These are phyloP conservation scores for Plectosphaerella sp. DNA, from an alignment of 2,329 filamentous ascomycete species.

Conservation along the genomic window DNA sequence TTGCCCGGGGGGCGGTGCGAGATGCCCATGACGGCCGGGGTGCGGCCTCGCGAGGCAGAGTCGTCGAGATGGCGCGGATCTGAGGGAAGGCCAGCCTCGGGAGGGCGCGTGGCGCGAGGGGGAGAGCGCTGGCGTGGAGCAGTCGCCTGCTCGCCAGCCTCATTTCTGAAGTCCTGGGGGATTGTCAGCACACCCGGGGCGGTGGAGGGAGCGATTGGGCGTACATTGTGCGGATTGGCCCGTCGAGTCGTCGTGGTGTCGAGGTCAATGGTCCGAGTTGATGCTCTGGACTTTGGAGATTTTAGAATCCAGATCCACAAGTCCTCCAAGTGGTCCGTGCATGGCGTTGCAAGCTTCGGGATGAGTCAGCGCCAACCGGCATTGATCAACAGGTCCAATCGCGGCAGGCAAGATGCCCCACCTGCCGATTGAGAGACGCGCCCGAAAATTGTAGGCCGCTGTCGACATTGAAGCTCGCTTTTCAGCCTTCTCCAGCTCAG, in stretches of 20 bases:
- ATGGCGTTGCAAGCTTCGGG: neutral
- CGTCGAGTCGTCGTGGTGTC: neutral
- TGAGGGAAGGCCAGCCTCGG: neutral
- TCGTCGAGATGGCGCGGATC: neutral
- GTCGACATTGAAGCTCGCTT: neutral
- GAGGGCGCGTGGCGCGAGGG: neutral
- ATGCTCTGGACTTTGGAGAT: neutral
- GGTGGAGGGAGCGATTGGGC: neutral
- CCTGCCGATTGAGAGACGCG: slow-evolving; percentile 1
- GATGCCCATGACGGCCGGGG: neutral
- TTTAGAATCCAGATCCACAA: neutral
- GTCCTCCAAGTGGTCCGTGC: neutral
- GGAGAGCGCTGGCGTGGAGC: slow-evolving; percentile 4
- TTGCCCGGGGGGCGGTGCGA: neutral
- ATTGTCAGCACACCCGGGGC: neutral
- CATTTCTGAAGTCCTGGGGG: slow-evolving; percentile 11
- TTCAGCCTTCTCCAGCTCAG: no score
- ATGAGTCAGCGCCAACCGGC: neutral
- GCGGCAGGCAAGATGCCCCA: no score
- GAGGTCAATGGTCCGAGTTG: neutral
- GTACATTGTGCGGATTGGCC: neutral
- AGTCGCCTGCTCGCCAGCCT: slow-evolving; percentile 8
- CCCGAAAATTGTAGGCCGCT: slow-evolving; percentile 4
- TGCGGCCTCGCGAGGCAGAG: neutral
- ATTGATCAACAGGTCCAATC: no score